Base-by-base conservation (phyloP, 345 rosid species). In the Odontarrhena argentea region DNA sequence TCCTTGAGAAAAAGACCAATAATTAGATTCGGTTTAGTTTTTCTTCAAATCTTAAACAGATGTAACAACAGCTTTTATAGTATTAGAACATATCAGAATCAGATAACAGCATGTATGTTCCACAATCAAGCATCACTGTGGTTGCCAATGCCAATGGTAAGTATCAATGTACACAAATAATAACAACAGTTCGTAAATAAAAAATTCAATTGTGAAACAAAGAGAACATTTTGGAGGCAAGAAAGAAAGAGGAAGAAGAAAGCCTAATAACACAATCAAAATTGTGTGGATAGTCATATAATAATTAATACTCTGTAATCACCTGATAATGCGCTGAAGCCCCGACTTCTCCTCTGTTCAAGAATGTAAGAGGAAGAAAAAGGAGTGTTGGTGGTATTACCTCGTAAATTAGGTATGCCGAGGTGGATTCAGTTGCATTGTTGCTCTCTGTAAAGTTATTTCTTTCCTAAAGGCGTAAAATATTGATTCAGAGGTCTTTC, bases 381-480 rank as follows among this genome's bases (percentile, higher is more conserved):
- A 24, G 46, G 22, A 63, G 42, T 52, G 34, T 62, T 70, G 46
- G 28, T 41, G 67, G n/a, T 54, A 4, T 35, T 62, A 62, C 74
- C 74, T 62, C 7, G 36, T 62, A 53, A 54, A 13, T 46, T 47
- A 62, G 38, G 59, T 45, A 47, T 41, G 52, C 37, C 35, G 37
- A 34, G 13, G 40, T n/a, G 0, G 60, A 32, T 42, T 43, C 48
- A 65, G 35, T 60, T 56, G 60, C 41, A 25, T 43, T 65, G 34
- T 62, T 70, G 50, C 48, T 62, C 56, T 65, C 61, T 26, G 67
- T 73, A 58, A 57, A 52, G 72, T 66, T 66, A 73, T 65, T 65
- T 22, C 50, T 15, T 11, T 65, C 34, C 49, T 53, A 65, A 41
- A 63, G 18, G 42, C 44, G 75, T 42, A 56, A 30, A 18, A 65